A percentile compares a stretch with the other conserved stretches of the same genome.
Evolutionary conservation across 768 basidiomycete genomes (phyloP).

Genomic region (Rhizopogon vinicolor): DNA sequence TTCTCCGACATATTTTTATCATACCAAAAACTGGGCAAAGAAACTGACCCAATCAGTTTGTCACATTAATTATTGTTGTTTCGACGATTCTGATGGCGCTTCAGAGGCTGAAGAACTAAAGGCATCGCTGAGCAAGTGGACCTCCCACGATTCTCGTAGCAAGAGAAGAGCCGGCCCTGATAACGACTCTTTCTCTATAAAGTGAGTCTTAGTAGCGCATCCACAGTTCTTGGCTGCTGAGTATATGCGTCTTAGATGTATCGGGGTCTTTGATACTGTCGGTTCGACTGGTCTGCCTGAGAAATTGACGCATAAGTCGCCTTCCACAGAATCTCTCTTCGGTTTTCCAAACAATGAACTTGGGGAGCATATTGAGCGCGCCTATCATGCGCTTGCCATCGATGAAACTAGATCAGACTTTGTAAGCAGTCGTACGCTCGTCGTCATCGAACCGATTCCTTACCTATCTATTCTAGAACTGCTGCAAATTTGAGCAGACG

Average conservation of each 20-base stretch:
- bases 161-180: no score
- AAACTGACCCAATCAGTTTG: slow-evolving; percentile 40
- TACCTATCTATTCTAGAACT: no score
- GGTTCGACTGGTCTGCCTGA: slow-evolving; percentile 64
- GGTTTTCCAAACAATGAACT: no score
- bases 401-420: slow-evolving; percentile 42
- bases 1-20: slow-evolving; percentile 57
- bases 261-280: slow-evolving; percentile 36
- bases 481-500: no score
- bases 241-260: slow-evolving; percentile 35
- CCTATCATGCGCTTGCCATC: no score
- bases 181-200: no score
- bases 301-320: slow-evolving; percentile 45
- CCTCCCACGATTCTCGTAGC: no score
- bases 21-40: slow-evolving; percentile 56
- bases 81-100: not conserved
- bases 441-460: not conserved
- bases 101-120: slow-evolving; percentile 36
- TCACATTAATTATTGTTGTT: not conserved
- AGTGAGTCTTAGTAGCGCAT: not conserved
- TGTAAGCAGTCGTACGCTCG: slow-evolving; percentile 33
- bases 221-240: not conserved
- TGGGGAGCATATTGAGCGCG: no score
- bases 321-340: slow-evolving; percentile 26
- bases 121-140: slow-evolving; percentile 31